Base-by-base conservation (phyloP, 345 rosid species). In the Salix suchowensis region DNA sequence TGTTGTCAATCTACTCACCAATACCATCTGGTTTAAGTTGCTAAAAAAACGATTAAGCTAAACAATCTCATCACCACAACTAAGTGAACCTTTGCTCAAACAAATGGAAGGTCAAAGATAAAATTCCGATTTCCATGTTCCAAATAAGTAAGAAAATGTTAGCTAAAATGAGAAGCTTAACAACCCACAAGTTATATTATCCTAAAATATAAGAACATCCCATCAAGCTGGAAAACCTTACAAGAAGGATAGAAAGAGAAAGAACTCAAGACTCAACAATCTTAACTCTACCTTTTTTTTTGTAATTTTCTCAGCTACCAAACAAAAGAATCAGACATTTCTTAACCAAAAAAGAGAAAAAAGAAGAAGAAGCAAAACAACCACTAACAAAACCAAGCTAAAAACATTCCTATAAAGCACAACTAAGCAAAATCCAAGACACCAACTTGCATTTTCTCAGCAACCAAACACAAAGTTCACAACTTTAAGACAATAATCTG, bases 231-330 rank as follows among this genome's bases (percentile, higher is more conserved):
- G 48, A 42, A 42, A 42, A 44, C 32, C 13, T n/a, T n/a, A n/a
- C 23, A n/a, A n/a, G 3, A 58, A 19, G 8, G 16, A 44, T 44
- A 44, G 12, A 7, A 21, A 54, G 19, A 50, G 19, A n/a, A 28
- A 28, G 2, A 21, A 18, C n/a, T 24, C 7, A 73, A 73, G 36
- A 11, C n/a, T 42, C 65, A 39, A 54, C 30, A 36, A 75, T 68
- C 44, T 21, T 23, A 24, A 58, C 14, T 15, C 12, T n/a, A 24
- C 23, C 16, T 28, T 69, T 66, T 61, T 62, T 46, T 42, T 44
- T 21, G 3, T 46, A 77, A 65, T 48, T 69, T 78, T 48, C 67
- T 65, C 68, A 48, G 70, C 76, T 75, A 74, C 65, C 72, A 68
- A 73, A 80, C 70, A 71, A 52, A 40, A 34, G 74, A 71, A 55